phyloP scores from a whole-genome alignment of 306 rosid genomes.

The Malus sylvestris region DNA sequence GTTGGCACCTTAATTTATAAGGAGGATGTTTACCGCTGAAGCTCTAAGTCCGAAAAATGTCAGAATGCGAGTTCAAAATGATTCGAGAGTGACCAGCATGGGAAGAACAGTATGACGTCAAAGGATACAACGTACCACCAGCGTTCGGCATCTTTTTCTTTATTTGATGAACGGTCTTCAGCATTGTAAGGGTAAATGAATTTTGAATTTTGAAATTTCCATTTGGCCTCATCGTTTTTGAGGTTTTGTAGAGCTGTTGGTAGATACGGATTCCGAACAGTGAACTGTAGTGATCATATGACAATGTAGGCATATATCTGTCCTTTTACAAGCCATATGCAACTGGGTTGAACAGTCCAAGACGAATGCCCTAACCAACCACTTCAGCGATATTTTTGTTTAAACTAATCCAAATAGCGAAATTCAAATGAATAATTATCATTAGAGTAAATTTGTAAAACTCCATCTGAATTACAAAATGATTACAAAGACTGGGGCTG shows the following conservation, averaged over 20 bases:
- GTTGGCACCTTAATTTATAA: constrained; percentile 70
- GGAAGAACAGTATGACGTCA: background rate
- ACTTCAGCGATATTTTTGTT: no score
- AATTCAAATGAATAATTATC: no score
- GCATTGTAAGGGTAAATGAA: background rate
- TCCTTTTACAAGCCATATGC: no score
- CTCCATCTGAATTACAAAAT: no score
- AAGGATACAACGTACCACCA: background rate
- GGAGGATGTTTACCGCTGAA: constrained; percentile 7
- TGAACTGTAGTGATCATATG: no score
- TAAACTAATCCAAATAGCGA: no score
- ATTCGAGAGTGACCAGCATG: background rate
- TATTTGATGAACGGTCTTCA: background rate
- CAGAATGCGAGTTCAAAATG: background rate
- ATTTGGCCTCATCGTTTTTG: background rate
- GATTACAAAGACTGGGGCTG: no score
- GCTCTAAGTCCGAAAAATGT: background rate
- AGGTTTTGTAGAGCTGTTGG: background rate
- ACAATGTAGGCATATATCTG: no score
- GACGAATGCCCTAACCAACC: no score
- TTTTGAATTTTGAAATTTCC: background rate
- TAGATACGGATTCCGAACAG: background rate
- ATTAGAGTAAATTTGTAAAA: no score
- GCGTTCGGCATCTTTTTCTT: no score
- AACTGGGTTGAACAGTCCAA: no score